These are phyloP conservation scores for Aspergillus ustus DNA, from an alignment of 2,329 filamentous ascomycete species.

Conservation along the genomic window DNA sequence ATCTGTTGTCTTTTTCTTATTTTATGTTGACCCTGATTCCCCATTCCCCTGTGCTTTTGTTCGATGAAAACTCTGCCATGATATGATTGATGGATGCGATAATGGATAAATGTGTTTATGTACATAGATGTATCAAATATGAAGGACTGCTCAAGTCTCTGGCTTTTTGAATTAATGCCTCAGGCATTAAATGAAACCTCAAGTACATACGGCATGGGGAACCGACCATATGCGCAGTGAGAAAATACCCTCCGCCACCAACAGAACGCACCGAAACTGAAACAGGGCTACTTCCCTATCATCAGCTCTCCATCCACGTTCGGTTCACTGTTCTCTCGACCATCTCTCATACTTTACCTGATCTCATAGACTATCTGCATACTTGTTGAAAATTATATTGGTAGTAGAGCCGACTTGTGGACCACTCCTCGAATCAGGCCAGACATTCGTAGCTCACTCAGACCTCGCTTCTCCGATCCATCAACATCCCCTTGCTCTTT, in stretches of 20 bases:
- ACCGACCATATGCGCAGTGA: conserved; percentile 3
- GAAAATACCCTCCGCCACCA: conserved; percentile 12
- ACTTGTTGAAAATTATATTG: conserved; percentile 14
- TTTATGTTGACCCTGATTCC: conserved; percentile 15
- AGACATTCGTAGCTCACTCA: conserved; percentile 23
- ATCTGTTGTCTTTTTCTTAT: conserved; percentile 16
- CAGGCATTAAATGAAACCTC: neutral
- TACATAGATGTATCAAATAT: conserved; percentile 11
- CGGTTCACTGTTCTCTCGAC: neutral
- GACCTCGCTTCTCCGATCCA: conserved; percentile 20
- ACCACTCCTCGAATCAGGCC: conserved; percentile 19
- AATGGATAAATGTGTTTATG: conserved; percentile 18
- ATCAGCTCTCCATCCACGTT: neutral
- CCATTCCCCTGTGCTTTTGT: conserved; percentile 23
- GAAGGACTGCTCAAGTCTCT: neutral
- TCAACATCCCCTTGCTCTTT: conserved; percentile 13
- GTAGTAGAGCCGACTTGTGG: conserved; percentile 23
- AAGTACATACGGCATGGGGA: conserved; percentile 1
- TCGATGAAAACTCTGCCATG: conserved; percentile 28
- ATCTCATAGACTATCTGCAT: conserved; percentile 10
- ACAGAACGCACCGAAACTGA: conserved; percentile 4
- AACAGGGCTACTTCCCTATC: neutral
- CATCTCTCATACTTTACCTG: conserved; percentile 6
- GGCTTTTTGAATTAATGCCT: neutral
- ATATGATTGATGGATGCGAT: conserved; percentile 18